A percentile compares a stretch with the other conserved stretches of the same genome.
Conservation (phyloP, 192 early-diverging fungal genomes). For the Entomortierella chlamydospora region DNA sequence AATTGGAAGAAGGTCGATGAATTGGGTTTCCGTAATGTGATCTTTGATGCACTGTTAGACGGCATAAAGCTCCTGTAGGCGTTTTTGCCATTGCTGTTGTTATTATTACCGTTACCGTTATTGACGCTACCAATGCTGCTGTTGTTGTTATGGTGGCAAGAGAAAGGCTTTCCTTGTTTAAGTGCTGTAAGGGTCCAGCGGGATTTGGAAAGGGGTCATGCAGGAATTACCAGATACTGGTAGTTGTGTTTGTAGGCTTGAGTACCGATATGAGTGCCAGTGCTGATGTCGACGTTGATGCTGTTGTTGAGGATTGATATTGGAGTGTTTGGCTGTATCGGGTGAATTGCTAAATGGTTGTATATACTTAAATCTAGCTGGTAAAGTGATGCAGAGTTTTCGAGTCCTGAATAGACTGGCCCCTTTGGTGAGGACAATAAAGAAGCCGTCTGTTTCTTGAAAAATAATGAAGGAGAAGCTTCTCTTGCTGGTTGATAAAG, state of each 20-base stretch:
- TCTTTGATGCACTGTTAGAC: not conserved
- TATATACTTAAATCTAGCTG: not conserved
- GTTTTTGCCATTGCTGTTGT: not conserved
- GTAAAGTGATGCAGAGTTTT: not conserved
- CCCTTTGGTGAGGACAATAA: not conserved
- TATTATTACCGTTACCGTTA: not conserved
- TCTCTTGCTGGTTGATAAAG: conserved; percentile 20
- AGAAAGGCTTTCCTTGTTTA: not conserved
- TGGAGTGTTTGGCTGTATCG: not conserved
- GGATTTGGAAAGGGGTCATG: conserved; percentile 8
- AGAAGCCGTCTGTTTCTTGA: conserved; percentile 2
- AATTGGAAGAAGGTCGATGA: conserved; percentile 35
- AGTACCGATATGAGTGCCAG: not conserved
- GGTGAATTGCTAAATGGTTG: not conserved
- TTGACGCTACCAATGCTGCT: not conserved
- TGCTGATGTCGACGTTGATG: not conserved
- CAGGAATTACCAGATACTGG: not conserved
- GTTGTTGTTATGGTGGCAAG: not conserved
- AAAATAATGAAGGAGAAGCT: conserved; percentile 18
- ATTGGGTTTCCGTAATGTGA: conserved; percentile 25
- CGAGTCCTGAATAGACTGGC: not conserved
- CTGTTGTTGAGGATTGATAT: conserved; percentile 6
- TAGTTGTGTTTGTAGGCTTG: conserved; percentile 3
- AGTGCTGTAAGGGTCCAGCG: conserved; percentile 8
- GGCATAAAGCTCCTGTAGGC: not conserved